Evolutionary conservation across 1,139 yeast genomes (phyloP).

Genomic region (Hansenula lynferdii): DNA sequence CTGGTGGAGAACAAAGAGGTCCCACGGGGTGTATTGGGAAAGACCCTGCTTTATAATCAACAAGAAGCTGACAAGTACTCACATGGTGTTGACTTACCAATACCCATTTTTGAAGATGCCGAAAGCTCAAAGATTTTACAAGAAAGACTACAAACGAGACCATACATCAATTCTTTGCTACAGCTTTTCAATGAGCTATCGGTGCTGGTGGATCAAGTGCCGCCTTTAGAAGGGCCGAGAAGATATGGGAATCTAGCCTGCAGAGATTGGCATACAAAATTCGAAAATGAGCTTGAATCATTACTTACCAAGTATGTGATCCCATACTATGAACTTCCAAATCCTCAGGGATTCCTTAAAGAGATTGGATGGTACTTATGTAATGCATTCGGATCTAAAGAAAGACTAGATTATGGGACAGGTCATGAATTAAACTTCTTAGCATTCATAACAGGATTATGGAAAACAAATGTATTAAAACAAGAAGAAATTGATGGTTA

Average conservation of each 20-base stretch:
- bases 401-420: constrained; percentile 86
- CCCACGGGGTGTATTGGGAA: constrained; percentile 18
- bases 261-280: constrained; percentile 67
- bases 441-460: constrained; percentile 71
- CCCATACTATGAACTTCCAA: constrained; percentile 15
- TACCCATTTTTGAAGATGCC: constrained; percentile 4
- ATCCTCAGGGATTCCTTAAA: constrained; percentile 25
- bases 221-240: constrained; percentile 47
- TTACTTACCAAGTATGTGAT: constrained; percentile 11
- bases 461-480: constrained; percentile 33
- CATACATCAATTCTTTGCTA: constrained; percentile 19
- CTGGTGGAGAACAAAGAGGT: constrained; percentile 23
- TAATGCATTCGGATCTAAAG: constrained; percentile 76
- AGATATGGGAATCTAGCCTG: constrained; percentile 88
- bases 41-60: constrained; percentile 8
- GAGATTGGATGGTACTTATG: constrained; percentile 62
- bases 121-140: constrained; percentile 2
- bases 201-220: constrained; percentile 51
- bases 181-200: constrained; percentile 30
- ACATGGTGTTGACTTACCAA: constrained; percentile 9
- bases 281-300: constrained; percentile 25
- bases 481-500: constrained; percentile 23
- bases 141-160: constrained; percentile 5
- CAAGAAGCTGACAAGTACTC: constrained; percentile 13
- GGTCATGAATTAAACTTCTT: constrained; percentile 91